Percentiles rank a stretch among this genome's conserved stretches.
These are phyloP conservation scores for Tylopilus rubrobrunneus DNA, from an alignment of 768 basidiomycete species.

Conservation along the genomic window DNA sequence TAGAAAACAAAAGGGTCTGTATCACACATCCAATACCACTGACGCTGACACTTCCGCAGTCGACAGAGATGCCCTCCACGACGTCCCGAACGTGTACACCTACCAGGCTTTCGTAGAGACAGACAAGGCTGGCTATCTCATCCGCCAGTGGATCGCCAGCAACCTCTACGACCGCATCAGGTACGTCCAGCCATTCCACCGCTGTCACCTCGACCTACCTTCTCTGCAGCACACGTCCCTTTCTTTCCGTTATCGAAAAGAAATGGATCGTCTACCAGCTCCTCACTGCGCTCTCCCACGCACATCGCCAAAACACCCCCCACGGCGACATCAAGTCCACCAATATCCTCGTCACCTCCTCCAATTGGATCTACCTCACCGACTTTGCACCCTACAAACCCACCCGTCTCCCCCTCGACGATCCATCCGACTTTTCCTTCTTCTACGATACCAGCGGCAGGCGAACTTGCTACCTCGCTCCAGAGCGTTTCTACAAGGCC, in stretches of 20 bases:
- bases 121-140: slow-evolving; percentile 92
- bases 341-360: slow-evolving; percentile 94
- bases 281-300: slow-evolving; percentile 77
- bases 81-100: slow-evolving; percentile 84
- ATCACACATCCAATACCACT: neutral
- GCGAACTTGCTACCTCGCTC: slow-evolving; percentile 93
- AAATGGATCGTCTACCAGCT: slow-evolving; percentile 98
- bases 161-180: slow-evolving; percentile 97
- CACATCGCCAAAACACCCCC: slow-evolving; percentile 80
- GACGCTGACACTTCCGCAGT: slow-evolving; percentile 40
- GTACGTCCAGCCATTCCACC: slow-evolving; percentile 39
- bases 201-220: neutral
- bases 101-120: slow-evolving; percentile 92
- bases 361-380: slow-evolving; percentile 92
- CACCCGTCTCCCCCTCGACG: slow-evolving; percentile 90
- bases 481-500: slow-evolving; percentile 89
- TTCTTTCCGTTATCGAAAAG: slow-evolving; percentile 88
- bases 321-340: slow-evolving; percentile 99
- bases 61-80: slow-evolving; percentile 78
- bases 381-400: slow-evolving; percentile 97
- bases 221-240: slow-evolving; percentile 80
- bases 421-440: slow-evolving; percentile 96
- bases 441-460: slow-evolving; percentile 95
- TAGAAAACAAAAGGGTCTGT: slow-evolving; percentile 69
- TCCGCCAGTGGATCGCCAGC: slow-evolving; percentile 92